Evolutionary conservation across 805 yeast species (phyloP).

Genomic region (Myxozyma melibiosi): DNA sequence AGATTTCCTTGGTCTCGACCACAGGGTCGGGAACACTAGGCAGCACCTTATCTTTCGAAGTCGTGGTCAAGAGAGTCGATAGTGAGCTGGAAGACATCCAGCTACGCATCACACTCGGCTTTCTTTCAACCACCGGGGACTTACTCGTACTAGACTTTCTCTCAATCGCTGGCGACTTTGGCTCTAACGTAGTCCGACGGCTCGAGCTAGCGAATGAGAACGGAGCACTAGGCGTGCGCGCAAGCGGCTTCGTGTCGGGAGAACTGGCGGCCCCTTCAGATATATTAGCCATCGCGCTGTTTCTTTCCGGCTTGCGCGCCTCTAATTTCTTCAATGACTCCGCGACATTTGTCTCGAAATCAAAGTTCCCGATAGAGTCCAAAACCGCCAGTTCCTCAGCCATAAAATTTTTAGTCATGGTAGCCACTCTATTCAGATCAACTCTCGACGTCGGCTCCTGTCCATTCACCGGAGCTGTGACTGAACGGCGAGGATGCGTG

Average conservation of each 20-base stretch:
- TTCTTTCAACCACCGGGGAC: no score
- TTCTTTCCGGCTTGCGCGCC: no score
- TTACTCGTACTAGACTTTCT: no score
- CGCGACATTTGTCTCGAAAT: neutral
- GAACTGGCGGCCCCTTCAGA: no score
- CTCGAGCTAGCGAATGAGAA: no score
- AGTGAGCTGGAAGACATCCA: neutral
- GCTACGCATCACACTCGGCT: neutral
- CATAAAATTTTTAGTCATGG: constrained; percentile 11
- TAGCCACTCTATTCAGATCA: neutral
- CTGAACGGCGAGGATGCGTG: constrained; percentile 1
- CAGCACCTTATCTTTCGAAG: constrained; percentile 3
- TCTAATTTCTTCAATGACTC: neutral
- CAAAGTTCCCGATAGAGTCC: constrained; percentile 19
- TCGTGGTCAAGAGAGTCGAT: neutral
- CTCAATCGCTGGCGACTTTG: no score
- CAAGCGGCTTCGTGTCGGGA: no score
- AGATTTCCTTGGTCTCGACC: neutral
- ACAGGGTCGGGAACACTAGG: neutral
- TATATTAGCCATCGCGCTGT: no score
- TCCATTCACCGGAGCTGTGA: neutral
- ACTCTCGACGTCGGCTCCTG: neutral
- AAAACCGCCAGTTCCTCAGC: constrained; percentile 15
- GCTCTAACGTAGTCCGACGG: no score
- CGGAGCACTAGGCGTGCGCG: no score